Base-by-base conservation (phyloP, 2,329 filamentous ascomycete genomes). In the Cephalotrichum gorgonifer region DNA sequence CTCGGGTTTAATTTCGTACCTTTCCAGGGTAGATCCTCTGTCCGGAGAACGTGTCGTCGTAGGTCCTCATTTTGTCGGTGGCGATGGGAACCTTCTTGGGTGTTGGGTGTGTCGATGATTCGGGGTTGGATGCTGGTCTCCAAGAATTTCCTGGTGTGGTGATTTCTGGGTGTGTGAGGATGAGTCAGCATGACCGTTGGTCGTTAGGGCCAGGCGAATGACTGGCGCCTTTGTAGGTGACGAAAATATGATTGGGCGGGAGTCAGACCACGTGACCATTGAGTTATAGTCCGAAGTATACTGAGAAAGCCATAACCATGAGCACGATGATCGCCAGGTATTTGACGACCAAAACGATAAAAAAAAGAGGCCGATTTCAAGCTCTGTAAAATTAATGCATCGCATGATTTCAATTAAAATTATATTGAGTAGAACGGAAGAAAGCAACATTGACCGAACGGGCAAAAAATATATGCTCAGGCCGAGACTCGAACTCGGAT, bases 1-100 rank as follows among this genome's bases (percentile, higher is more conserved):
- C 31, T 33, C 27, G 22, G 17, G 7, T 17, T 30, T 25, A n/a
- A n/a, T n/a, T 41, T 20, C 74, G 70, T 77, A 81, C 78, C 78
- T 81, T 81, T 66, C 78, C 78, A 69, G 77, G 78, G 76, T 80
- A 81, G 61, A 81, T 81, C 73, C 74, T 79, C 75, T 75, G 73
- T 66, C 78, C 78, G 66, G 78, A 81, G 72, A 81, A 81, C 59
- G 70, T 67, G 68, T 81, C 78, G 70, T 81, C 78, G 78, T 81
- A 81, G 67, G 76, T 79, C 70, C 78, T 76, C 78, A 81, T 81
- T 48, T 48, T 48, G 33, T 48, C 45, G 45, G 27, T 27, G 45
- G 38, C 31, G 22, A 48, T 28, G 23, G 45, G 45, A 48, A 48
- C 45, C 45, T 48, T 6, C 33, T 48, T 44, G n/a, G 44, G 35